Conservation (phyloP, 306 rosid genomes). For the Luffa acutangula region DNA sequence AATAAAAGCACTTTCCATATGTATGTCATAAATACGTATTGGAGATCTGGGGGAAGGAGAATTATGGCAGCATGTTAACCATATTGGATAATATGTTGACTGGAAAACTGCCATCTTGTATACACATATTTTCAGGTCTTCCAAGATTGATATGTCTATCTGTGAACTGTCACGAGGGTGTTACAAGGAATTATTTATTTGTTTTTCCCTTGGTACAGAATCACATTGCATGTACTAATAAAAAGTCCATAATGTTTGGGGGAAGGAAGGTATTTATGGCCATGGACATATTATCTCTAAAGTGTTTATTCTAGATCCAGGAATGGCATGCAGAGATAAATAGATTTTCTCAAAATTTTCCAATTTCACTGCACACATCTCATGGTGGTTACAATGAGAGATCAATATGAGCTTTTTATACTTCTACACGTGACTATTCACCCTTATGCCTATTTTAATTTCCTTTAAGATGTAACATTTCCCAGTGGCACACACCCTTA, state of each 20-base stretch:
- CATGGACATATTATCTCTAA: neutral
- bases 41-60: neutral
- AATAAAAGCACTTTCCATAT: neutral
- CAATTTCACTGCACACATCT: neutral
- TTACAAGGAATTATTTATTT: neutral
- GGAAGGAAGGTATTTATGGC: neutral
- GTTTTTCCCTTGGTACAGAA: neutral
- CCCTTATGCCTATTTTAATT: neutral
- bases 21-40: neutral
- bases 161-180: neutral
- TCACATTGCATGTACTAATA: neutral
- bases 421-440: neutral
- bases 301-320: neutral
- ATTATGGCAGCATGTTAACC: neutral
- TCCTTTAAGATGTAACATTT: neutral
- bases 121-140: neutral
- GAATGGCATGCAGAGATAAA: neutral
- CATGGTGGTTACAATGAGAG: neutral
- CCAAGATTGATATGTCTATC: neutral
- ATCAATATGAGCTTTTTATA: neutral
- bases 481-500: neutral
- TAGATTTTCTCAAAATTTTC: neutral
- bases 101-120: neutral
- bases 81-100: neutral
- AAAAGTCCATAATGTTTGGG: neutral